A percentile compares a stretch with the other conserved stretches of the same genome.
Conservation (phyloP, 768 basidiomycete genomes). For the Amanita muscaria region DNA sequence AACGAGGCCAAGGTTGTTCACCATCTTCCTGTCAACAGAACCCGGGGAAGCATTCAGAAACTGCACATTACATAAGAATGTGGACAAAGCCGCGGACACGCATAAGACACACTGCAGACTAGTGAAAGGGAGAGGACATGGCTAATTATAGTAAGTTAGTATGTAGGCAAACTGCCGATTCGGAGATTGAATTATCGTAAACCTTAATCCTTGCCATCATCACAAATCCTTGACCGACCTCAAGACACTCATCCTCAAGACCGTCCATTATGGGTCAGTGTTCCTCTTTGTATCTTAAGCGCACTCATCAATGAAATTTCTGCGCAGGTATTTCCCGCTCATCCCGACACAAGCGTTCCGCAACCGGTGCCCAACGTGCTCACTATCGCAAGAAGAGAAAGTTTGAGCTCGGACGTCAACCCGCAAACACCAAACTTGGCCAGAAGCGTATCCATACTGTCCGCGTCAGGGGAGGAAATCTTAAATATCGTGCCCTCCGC, state of each 20-base stretch:
- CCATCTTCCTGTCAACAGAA: not conserved
- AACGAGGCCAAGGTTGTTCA: not conserved
- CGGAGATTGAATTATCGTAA: slow-evolving; percentile 29
- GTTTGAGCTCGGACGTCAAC: slow-evolving; percentile 98
- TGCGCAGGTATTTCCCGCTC: slow-evolving; percentile 88
- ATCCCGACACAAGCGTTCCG: slow-evolving; percentile 95
- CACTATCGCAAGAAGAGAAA: slow-evolving; percentile 99
- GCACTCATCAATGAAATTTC: slow-evolving; percentile 9
- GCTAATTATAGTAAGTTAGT: too few relatives aligned
- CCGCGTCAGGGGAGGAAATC: slow-evolving; percentile 91
- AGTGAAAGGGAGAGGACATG: too few relatives aligned
- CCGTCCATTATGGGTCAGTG: slow-evolving; percentile 68
- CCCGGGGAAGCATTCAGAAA: too few relatives aligned
- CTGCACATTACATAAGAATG: too few relatives aligned
- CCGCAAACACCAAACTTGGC: slow-evolving; percentile 96
- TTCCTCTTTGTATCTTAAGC: slow-evolving; percentile 19
- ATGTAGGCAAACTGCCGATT: too few relatives aligned
- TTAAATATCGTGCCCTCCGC: slow-evolving; percentile 93
- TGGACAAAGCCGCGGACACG: too few relatives aligned
- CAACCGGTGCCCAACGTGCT: slow-evolving; percentile 84
- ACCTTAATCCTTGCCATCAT: slow-evolving; percentile 47
- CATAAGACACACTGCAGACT: too few relatives aligned
- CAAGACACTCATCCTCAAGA: slow-evolving; percentile 58
- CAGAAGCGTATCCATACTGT: slow-evolving; percentile 92
- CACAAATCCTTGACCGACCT: slow-evolving; percentile 36